Evolutionary conservation across 2,329 filamentous ascomycete genomes (phyloP).

Genomic region (Penicillium sclerotiorum): DNA sequence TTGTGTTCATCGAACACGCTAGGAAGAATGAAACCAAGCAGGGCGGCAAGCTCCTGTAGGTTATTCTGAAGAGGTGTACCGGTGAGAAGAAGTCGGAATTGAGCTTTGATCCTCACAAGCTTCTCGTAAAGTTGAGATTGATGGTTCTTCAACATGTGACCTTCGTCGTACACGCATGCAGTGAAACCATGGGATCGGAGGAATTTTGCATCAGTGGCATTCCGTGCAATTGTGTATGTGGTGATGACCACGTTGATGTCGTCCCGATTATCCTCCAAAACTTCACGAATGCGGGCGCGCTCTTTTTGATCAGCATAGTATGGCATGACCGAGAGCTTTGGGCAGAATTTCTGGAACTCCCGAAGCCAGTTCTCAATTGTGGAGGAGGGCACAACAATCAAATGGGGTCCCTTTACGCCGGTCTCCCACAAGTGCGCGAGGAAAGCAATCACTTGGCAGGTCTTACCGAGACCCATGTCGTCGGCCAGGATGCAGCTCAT

Average conservation of each 20-base stretch:
- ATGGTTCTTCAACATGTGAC: slow-evolving; percentile 88
- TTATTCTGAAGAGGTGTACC: slow-evolving; percentile 98
- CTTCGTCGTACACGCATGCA: slow-evolving; percentile 83
- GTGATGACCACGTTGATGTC: slow-evolving; percentile 71
- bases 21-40: slow-evolving; percentile 93
- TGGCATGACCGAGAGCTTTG: slow-evolving; percentile 68
- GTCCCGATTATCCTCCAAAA: slow-evolving; percentile 65
- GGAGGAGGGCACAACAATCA: slow-evolving; percentile 89
- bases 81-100: slow-evolving; percentile 84
- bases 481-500: slow-evolving; percentile 92
- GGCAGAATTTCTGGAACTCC: slow-evolving; percentile 87
- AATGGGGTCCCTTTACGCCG: slow-evolving; percentile 68
- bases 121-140: slow-evolving; percentile 79
- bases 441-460: slow-evolving; percentile 92
- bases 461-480: slow-evolving; percentile 96
- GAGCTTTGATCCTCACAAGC: slow-evolving; percentile 72
- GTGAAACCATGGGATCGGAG: slow-evolving; percentile 61
- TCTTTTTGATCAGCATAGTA: slow-evolving; percentile 73
- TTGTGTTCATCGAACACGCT: slow-evolving; percentile 75
- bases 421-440: slow-evolving; percentile 79
- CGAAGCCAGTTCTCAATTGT: slow-evolving; percentile 94
- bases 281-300: slow-evolving; percentile 67
- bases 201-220: slow-evolving; percentile 64
- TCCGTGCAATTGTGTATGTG: slow-evolving; percentile 69
- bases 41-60: slow-evolving; percentile 83